A percentile compares a stretch with the other conserved stretches of the same genome.
Evolutionary conservation across 148 eudicot species (phyloP).

Genomic region (Rhododendron molle): DNA sequence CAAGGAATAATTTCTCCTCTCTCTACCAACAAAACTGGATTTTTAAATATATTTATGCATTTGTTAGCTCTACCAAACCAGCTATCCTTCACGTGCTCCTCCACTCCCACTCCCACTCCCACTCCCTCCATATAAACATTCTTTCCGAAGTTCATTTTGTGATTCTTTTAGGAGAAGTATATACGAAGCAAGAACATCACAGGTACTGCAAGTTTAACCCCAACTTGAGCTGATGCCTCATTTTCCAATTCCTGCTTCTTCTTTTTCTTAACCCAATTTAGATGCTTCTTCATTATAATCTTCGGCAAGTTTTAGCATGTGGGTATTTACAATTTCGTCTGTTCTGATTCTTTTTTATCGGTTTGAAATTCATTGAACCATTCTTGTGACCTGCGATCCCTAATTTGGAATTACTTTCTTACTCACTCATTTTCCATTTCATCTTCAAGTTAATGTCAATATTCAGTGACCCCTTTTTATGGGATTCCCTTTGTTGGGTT

Average conservation of each 20-base stretch:
- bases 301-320: neutral
- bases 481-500: constrained; percentile 7
- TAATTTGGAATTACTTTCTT: neutral
- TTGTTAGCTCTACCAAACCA: neutral
- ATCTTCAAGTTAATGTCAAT: neutral
- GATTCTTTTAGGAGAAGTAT: neutral
- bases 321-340: neutral
- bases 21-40: neutral
- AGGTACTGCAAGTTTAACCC: neutral
- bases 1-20: too few species aligned
- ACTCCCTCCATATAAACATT: neutral
- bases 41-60: too few species aligned
- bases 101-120: neutral
- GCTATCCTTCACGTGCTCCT: neutral
- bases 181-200: neutral
- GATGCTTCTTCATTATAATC: neutral
- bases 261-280: neutral
- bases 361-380: neutral
- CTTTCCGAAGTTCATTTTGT: neutral
- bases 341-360: neutral
- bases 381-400: neutral
- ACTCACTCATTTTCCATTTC: neutral
- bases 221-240: neutral
- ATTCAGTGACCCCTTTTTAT: neutral
- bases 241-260: neutral